phyloP scores from a whole-genome alignment of 225 moss, liverwort and hornwort species.

The Rhytidiadelphus loreus region DNA sequence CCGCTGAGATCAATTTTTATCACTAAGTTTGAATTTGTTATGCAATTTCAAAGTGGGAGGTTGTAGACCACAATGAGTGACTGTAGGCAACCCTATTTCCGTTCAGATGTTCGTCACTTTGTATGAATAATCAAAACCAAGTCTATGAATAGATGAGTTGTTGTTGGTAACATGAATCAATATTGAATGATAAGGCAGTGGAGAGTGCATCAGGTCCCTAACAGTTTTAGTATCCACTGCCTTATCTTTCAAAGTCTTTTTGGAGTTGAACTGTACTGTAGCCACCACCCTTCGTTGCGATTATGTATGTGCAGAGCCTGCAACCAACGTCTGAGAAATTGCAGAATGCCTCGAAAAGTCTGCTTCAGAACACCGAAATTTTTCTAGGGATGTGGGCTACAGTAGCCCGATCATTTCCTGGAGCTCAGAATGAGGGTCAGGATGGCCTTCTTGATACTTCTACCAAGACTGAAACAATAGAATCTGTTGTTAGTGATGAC shows the following conservation, averaged over 20 bases:
- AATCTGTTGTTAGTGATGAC: background rate
- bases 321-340: slow-evolving; percentile 15
- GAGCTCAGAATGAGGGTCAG: slow-evolving; percentile 3
- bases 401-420: slow-evolving; percentile 43
- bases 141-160: background rate
- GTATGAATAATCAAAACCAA: background rate
- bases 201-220: background rate
- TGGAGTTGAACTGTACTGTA: background rate
- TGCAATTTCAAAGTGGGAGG: background rate
- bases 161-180: background rate
- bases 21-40: background rate
- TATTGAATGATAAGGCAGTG: too few species aligned
- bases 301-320: slow-evolving; percentile 8
- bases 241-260: background rate
- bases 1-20: background rate
- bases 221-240: background rate
- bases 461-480: background rate
- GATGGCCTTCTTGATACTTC: background rate
- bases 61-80: background rate
- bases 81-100: background rate
- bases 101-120: background rate
- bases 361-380: slow-evolving; percentile 49
- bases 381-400: slow-evolving; percentile 62
- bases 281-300: background rate
- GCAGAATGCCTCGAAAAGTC: slow-evolving; percentile 15